Evolutionary conservation across 768 basidiomycete genomes (phyloP), one percentile per base, ranked within the genome.

Genomic region (Boletus edulis): DNA sequence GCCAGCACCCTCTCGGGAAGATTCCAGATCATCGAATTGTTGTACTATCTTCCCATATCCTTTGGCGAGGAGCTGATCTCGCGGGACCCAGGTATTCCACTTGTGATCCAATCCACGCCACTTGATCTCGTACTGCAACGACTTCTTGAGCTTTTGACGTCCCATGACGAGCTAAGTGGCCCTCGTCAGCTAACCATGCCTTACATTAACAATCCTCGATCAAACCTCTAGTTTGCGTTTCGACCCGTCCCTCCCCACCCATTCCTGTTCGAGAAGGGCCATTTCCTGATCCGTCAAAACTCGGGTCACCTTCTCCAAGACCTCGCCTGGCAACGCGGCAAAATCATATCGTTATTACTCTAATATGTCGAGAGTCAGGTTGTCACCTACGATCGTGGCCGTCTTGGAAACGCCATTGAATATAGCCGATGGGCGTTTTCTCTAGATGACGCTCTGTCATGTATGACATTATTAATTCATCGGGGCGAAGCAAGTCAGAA

Each of bases 321-420:
- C 75, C 74, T 98, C 95, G 61, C 89, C 89, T 91, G 54, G 56
- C 55, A 46, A 57, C 44, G 54, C 57, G 62, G 42, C 47, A 56
- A 53, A 56, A 40, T 52, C 45, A 51, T 38, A 53, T 52, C 41
- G 47, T 39, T 56, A 46, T 18, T 51, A 40, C 34, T 22, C 60
- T 56, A 46, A 31, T 17, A 43, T 34, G 59, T 49, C 52, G 41
- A 61, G 17, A 61, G 17, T 52, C 11, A 57, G 24, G 44, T 68
- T 39, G 57, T 54, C 55, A 78, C 85, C 61, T 70, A 90, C 94
- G 89, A 79, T 98, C 95, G 73, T 96, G 90, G 46, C 95, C 96
- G 72, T 97, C 95, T 70, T 98, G 95, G 84, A 94, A 98, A 63
- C 95, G 89, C 95, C 95, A 98, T 75, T 97, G 94, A 64, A 98